These are phyloP conservation scores for Agaricus sinodeliciosus DNA, from an alignment of 768 basidiomycete species.

Conservation along the genomic window DNA sequence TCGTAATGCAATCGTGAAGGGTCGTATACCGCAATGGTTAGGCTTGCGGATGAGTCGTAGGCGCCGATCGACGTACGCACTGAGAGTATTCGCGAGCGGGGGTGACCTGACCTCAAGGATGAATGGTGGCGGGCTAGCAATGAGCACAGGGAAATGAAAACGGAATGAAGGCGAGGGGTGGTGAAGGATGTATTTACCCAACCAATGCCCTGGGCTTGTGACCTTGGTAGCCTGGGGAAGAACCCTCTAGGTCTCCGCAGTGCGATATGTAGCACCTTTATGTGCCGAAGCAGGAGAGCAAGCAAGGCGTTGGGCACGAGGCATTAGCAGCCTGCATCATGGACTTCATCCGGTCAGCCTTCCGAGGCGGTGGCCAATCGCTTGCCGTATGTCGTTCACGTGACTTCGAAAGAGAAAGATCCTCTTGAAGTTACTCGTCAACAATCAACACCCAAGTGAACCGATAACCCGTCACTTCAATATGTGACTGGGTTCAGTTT, in stretches of 20 bases:
- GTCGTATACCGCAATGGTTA: conserved; percentile 6
- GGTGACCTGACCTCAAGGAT: conserved; percentile 12
- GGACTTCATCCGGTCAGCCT: conserved; percentile 8
- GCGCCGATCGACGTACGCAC: conserved; percentile 8
- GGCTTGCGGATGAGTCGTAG: conserved; percentile 3
- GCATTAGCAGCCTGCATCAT: conserved; percentile 11
- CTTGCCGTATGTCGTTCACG: neutral
- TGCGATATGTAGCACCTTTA: conserved; percentile 6
- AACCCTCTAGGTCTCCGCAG: conserved; percentile 6
- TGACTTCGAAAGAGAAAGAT: neutral
- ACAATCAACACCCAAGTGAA: neutral
- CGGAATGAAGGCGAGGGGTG: neutral
- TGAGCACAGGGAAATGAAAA: conserved; percentile 3
- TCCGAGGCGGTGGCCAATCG: conserved; percentile 7
- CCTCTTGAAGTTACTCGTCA: neutral
- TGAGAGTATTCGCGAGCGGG: neutral
- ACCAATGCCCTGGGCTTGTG: conserved; percentile 8
- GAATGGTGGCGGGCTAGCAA: conserved; percentile 6
- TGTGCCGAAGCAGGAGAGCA: conserved; percentile 11
- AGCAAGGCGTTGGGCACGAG: conserved; percentile 11
- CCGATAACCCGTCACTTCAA: neutral
- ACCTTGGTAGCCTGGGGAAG: conserved; percentile 6
- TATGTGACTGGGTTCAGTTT: neutral
- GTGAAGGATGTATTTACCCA: conserved; percentile 3
- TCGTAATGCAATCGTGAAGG: conserved; percentile 3